Evolutionary conservation across 768 basidiomycete species (phyloP).

Genomic region (Phlebiopsis flavidoalba): DNA sequence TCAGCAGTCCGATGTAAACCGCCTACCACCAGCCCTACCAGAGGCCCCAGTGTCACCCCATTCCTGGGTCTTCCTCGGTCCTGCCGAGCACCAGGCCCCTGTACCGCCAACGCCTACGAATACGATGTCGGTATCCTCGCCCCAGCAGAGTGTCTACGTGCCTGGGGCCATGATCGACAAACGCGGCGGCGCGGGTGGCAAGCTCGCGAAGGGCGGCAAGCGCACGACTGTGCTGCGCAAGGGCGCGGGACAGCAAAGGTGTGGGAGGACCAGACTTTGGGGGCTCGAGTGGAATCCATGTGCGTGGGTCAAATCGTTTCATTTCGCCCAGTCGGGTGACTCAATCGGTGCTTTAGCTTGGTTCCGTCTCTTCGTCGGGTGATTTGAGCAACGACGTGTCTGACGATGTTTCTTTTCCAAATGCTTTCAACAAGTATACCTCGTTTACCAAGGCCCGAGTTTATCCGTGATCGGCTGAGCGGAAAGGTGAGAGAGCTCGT

Average conservation of each 20-base stretch:
- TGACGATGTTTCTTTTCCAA: conserved; percentile 87
- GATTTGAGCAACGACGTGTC: conserved; percentile 98
- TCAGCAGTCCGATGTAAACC: conserved; percentile 56
- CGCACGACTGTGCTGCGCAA: conserved; percentile 91
- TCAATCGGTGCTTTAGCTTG: conserved; percentile 54
- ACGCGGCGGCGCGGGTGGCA: conserved; percentile 79
- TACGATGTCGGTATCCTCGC: conserved; percentile 89
- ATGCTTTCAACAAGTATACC: conserved; percentile 89
- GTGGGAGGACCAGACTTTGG: conserved; percentile 97
- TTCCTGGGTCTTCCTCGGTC: conserved; percentile 58
- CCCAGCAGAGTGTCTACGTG: conserved; percentile 88
- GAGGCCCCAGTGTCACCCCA: conserved; percentile 67
- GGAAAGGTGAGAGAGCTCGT: conserved; percentile 60
- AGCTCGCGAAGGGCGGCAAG: conserved; percentile 86
- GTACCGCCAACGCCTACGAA: conserved; percentile 87
- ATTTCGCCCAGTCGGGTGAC: conserved; percentile 1
- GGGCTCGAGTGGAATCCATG: conserved; percentile 98
- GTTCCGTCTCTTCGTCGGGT: conserved; percentile 96
- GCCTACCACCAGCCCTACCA: conserved; percentile 79
- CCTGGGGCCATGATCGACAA: conserved; percentile 90
- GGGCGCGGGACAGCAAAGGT: conserved; percentile 92
- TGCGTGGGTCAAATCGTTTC: conserved; percentile 36
- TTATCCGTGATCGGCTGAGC: conserved; percentile 88
- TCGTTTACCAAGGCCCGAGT: conserved; percentile 95
- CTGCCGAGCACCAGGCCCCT: conserved; percentile 66